These are phyloP conservation scores for Lachnellula cervina DNA, from an alignment of 2,329 filamentous ascomycete species.

Conservation along the genomic window DNA sequence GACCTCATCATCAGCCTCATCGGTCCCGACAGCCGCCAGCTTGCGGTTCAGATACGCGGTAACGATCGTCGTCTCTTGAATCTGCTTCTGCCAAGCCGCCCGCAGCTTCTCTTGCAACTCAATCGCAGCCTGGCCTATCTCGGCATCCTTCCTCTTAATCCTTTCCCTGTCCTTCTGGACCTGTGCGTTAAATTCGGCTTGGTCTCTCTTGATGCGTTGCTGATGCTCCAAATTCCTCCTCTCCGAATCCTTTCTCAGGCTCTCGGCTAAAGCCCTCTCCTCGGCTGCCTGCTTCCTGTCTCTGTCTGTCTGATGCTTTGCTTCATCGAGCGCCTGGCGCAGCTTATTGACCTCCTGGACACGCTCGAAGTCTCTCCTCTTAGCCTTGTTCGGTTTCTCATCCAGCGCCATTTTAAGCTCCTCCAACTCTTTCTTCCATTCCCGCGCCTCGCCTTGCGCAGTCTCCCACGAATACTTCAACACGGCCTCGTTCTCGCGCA, in stretches of 20 bases:
- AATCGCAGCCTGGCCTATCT: background rate
- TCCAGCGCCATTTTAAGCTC: background rate
- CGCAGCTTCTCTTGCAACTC: slow-evolving; percentile 6
- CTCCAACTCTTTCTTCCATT: background rate
- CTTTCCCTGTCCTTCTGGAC: background rate
- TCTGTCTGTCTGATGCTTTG: background rate
- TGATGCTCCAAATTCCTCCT: background rate
- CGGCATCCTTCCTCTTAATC: background rate
- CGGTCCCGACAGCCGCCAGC: background rate
- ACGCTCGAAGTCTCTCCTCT: background rate
- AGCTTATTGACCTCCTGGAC: background rate
- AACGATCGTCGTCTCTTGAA: slow-evolving; percentile 11
- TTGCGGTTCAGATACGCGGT: slow-evolving; percentile 4
- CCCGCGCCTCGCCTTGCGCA: background rate
- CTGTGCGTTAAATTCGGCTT: background rate
- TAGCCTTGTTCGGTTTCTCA: background rate
- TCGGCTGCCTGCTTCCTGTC: background rate
- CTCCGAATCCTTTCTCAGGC: background rate
- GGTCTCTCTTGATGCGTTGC: background rate
- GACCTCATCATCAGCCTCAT: background rate
- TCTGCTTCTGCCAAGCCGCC: slow-evolving; percentile 7
- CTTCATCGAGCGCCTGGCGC: background rate
- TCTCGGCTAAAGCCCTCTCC: background rate
- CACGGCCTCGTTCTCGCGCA: background rate
- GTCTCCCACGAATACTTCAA: background rate